Evolutionary conservation across 2,329 filamentous ascomycete species (phyloP).

Genomic region (Aspergillus tanneri): DNA sequence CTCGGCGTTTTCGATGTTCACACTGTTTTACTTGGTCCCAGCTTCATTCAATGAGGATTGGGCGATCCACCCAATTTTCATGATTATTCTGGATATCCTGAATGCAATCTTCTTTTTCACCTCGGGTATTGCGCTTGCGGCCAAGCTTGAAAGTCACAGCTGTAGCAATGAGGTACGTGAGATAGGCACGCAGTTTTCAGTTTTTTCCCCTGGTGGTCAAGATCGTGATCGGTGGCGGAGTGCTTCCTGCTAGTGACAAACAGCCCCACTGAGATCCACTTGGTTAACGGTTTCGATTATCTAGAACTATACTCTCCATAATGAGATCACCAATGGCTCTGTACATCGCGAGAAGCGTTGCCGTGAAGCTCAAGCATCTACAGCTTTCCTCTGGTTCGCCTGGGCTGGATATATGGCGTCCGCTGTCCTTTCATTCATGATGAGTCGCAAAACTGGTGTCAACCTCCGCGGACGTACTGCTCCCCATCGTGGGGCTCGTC

Average conservation of each 20-base stretch:
- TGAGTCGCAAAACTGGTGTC: conserved; percentile 32
- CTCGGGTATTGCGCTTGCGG: conserved; percentile 50
- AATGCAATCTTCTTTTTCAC: conserved; percentile 52
- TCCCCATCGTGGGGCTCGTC: conserved; percentile 35
- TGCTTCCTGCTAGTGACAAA: too few species aligned
- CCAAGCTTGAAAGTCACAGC: conserved; percentile 44
- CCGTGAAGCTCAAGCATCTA: conserved; percentile 52
- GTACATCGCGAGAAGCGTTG: conserved; percentile 42
- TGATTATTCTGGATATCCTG: conserved; percentile 46
- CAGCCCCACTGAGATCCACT: conserved; percentile 11
- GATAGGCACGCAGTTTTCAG: neutral
- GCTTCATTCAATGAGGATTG: conserved; percentile 43
- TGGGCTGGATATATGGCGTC: conserved; percentile 47
- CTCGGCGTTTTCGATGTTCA: conserved; percentile 48
- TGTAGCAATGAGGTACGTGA: conserved; percentile 48
- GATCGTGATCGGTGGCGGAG: too few species aligned
- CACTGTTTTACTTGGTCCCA: conserved; percentile 50
- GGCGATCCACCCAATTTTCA: conserved; percentile 43
- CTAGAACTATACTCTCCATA: conserved; percentile 42
- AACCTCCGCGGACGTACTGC: conserved; percentile 37
- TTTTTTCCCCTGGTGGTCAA: neutral
- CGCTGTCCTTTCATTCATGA: conserved; percentile 41
- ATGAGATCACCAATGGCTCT: conserved; percentile 49
- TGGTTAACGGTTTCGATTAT: conserved; percentile 10
- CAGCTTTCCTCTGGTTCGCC: conserved; percentile 54